Evolutionary conservation across 164 flowering plant genomes (phyloP), one percentile per base, ranked within the genome.

Genomic region (Aristolochia fimbriata): DNA sequence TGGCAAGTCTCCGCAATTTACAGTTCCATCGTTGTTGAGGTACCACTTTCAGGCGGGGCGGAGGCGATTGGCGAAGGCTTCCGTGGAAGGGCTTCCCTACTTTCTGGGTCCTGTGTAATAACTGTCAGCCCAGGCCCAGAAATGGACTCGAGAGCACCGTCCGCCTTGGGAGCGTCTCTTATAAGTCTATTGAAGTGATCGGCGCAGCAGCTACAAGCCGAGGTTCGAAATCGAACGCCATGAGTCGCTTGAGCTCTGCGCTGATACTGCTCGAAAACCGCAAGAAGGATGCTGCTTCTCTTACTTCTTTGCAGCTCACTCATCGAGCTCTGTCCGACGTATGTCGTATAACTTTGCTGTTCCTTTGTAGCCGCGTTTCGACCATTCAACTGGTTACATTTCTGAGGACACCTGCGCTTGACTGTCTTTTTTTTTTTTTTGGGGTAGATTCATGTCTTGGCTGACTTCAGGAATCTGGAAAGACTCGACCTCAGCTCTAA

Each of bases 281-380:
- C 48, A 70, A 66, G 20, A 23, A 20, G 41, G 85, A 83, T 45
- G 61, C 81, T 7, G 19, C 60, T 31, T 63, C 84, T 71, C 59
- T 86, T 17, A 68, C 76, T 4, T 43, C 71, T 47, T 82, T 86
- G 33, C 51, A 62, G 6, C 90, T 91, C 71, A 70, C 68, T 12
- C 82, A 84, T 70, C 81, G 71, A 75, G 90, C 96, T 71, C 82
- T 91, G 51, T 67, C 91, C 55, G 83, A 91, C 67, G 97, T 83
- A 68, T 59, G 61, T 2, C 46, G 0, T 41, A 21, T 20, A 27
- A 47, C 17, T 41, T 15, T 54, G 27, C 1, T 11, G 1, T 47
- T 62, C 19, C 27, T n/a, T 33, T 47, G 19, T n/a, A 23, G 48
- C 13, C 27, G 43, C 37, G 48, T 37, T 10, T 57, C 19, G 23